Conservation (phyloP, 2,329 filamentous ascomycete species). For the Albophoma yamanashiensis region DNA sequence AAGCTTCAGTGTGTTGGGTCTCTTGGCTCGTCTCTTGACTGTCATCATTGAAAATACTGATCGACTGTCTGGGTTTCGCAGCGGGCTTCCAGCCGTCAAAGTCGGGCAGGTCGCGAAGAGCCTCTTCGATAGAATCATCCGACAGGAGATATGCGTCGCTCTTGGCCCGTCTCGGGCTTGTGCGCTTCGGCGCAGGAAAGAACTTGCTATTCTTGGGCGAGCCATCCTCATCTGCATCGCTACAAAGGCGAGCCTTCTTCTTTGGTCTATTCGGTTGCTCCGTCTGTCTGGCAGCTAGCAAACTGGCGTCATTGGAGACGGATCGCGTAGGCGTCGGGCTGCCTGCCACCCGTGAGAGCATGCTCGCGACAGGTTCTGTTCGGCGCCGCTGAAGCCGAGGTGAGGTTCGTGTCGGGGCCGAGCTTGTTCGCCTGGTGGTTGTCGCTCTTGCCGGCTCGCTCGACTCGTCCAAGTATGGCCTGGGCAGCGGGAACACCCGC, state of each 20-base stretch:
- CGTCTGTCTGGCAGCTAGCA: slow-evolving; percentile 4
- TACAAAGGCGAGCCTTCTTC: slow-evolving; percentile 47
- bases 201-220: slow-evolving; percentile 41
- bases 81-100: slow-evolving; percentile 34
- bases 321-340: slow-evolving; percentile 9
- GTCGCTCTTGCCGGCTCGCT: slow-evolving; percentile 7
- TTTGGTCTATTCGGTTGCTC: slow-evolving; percentile 29
- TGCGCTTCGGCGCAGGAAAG: slow-evolving; percentile 28
- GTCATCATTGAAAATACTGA: slow-evolving; percentile 36
- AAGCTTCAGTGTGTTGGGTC: slow-evolving; percentile 4
- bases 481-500: slow-evolving; percentile 46
- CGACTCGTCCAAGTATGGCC: slow-evolving; percentile 40
- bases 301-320: slow-evolving; percentile 4
- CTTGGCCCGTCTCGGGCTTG: slow-evolving; percentile 17
- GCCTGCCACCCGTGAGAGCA: slow-evolving; percentile 21
- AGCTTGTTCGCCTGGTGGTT: slow-evolving; percentile 6
- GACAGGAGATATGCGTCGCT: slow-evolving; percentile 37
- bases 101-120: slow-evolving; percentile 39
- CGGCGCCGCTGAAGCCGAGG: slow-evolving; percentile 35
- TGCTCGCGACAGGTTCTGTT: slow-evolving; percentile 39
- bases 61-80: slow-evolving; percentile 22
- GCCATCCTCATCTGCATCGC: slow-evolving; percentile 24
- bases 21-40: slow-evolving; percentile 11
- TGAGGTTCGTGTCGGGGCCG: slow-evolving; percentile 16
- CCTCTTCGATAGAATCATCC: slow-evolving; percentile 47